Evolutionary conservation across 352 stramenopile genomes (phyloP), one percentile per base, ranked within the genome.

Genomic region (Blastocystis sp.): DNA sequence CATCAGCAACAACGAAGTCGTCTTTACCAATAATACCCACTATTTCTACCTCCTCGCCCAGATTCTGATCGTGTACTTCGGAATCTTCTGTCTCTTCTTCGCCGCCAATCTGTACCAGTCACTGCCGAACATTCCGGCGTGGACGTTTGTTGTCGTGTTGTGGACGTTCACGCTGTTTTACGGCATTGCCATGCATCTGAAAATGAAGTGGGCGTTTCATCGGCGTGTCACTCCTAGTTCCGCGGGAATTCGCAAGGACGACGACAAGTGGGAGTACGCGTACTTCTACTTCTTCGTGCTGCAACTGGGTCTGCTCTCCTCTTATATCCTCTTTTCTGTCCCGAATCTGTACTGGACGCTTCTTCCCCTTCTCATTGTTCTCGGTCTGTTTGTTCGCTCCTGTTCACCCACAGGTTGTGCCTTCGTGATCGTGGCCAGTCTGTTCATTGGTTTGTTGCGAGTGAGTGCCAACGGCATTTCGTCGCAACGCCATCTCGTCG

Each of bases 1-100:
- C 40, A 65, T 81, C 40, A 81, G 71, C 40, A 64, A 81, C 40
- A 81, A 81, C 42, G 71, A 81, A 40, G 71, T 81, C 14, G 71
- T 81, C 10, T 64, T 64, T 61, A 64, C 42, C 59, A 64, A 81
- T 42, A 81, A 81, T 64, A 64, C 34, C n/a, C 71, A 68, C 17
- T 81, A 81, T 42, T 81, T 52, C 40, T 68, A 48, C 52, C 40
- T 66, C 28, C 71, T 81, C 52, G 10, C 63, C 38, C 71, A 81
- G 45, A 61, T 81, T 9, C 63, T 34, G 14, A 63, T 81, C 21
- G 34, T 81, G 17, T 81, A 65, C 40, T 64, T 81, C 48, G 34
- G 17, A 0, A 9, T 81, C 9, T 40, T 65, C 38, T 28, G 24
- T 6, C n/a, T 45, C 40, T 61, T 81, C 14, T 9, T 81, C 21